Conservation (phyloP, 2,329 filamentous ascomycete genomes). For the Xylaria multiplex region DNA sequence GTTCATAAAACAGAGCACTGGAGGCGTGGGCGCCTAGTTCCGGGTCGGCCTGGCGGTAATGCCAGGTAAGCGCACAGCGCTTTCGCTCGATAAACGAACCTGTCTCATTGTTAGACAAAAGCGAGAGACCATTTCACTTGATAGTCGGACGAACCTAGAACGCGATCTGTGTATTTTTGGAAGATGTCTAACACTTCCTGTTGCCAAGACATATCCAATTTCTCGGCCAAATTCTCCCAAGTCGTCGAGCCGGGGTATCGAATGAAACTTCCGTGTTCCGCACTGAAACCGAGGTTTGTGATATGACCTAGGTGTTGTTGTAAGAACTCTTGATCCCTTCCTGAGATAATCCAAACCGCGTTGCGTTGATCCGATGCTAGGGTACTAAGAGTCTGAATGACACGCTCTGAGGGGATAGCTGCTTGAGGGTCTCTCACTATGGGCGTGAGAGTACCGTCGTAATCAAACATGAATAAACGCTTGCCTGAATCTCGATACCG, state of each 20-base stretch:
- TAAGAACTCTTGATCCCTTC: conserved; percentile 90
- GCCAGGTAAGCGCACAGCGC: conserved; percentile 94
- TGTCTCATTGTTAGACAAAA: conserved; percentile 47
- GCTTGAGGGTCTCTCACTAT: conserved; percentile 92
- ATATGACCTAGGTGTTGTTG: conserved; percentile 94
- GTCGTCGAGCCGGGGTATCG: conserved; percentile 77
- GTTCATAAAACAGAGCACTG: conserved; percentile 80
- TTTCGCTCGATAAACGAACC: conserved; percentile 95
- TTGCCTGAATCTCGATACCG: conserved; percentile 80
- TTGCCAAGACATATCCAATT: conserved; percentile 92
- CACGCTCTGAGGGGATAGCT: conserved; percentile 85
- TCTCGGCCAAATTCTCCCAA: conserved; percentile 91
- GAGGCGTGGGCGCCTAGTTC: conserved; percentile 85
- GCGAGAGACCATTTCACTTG: background rate
- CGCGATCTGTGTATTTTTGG: conserved; percentile 86
- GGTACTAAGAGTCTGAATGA: conserved; percentile 81
- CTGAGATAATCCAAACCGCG: conserved; percentile 97
- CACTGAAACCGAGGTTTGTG: conserved; percentile 86
- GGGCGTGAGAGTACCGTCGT: conserved; percentile 94
- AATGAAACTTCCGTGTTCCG: conserved; percentile 97
- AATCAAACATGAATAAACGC: conserved; percentile 97
- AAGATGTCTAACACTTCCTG: conserved; percentile 84
- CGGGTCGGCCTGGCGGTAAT: conserved; percentile 91
- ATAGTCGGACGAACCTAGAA: conserved; percentile 70
- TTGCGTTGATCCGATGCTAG: conserved; percentile 85